A percentile compares a stretch with the other conserved stretches of the same genome.
These are phyloP conservation scores for Botryococcus braunii DNA, from an alignment of 163 green algal genomes.

Conservation along the genomic window DNA sequence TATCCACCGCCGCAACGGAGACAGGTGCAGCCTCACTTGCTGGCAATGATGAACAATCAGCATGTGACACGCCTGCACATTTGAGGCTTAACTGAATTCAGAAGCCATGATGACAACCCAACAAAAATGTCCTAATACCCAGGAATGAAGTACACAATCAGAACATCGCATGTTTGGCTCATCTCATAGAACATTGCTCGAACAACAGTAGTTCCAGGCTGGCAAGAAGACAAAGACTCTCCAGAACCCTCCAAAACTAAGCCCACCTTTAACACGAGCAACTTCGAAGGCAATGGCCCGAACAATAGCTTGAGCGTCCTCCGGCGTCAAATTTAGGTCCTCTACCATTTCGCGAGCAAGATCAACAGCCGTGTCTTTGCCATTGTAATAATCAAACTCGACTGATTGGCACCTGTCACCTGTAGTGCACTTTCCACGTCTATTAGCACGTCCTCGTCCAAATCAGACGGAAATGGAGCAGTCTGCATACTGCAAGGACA, in stretches of 20 bases:
- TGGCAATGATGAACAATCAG: too few species aligned
- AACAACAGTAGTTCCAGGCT: neutral
- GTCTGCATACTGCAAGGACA: neutral
- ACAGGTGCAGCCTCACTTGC: too few species aligned
- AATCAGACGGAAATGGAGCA: neutral
- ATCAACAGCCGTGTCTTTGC: slow-evolving; percentile 59
- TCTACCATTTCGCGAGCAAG: slow-evolving; percentile 82
- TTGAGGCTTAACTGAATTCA: too few species aligned
- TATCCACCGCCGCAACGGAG: too few species aligned
- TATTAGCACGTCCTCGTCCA: too few species aligned
- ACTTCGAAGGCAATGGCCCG: slow-evolving; percentile 41
- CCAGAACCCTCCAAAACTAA: neutral
- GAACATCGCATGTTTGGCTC: neutral
- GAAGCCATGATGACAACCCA: neutral
- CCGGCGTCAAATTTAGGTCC: slow-evolving; percentile 60
- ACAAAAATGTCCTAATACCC: neutral
- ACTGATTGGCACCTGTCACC: slow-evolving; percentile 28
- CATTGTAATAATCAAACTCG: slow-evolving; percentile 80
- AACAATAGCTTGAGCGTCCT: slow-evolving; percentile 62
- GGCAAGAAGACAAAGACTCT: slow-evolving; percentile 4
- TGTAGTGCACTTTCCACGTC: too few species aligned
- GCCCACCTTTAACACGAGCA: too few species aligned
- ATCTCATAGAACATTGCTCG: neutral
- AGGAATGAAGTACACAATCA: neutral
- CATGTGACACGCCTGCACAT: too few species aligned